A percentile compares a stretch with the other conserved stretches of the same genome.
phyloP scores from a whole-genome alignment of 129 eudicot species.

The Gnaphalium uliginosum region DNA sequence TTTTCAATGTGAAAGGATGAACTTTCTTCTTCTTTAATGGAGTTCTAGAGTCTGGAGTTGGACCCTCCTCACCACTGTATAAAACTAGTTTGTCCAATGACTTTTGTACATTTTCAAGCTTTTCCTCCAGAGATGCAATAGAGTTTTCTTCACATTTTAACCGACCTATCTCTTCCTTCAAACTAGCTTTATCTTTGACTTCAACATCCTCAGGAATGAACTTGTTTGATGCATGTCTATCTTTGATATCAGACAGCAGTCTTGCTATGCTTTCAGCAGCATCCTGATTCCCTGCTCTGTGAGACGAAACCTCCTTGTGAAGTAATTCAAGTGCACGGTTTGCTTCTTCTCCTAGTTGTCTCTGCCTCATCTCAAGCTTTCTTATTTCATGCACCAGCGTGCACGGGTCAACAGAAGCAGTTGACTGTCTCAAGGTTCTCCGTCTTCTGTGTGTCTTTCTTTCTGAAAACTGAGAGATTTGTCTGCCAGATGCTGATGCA shows the following conservation, averaged over 20 bases:
- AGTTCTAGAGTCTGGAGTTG: constrained; percentile 50
- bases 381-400: constrained; percentile 76
- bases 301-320: constrained; percentile 77
- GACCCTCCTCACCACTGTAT: constrained; percentile 51
- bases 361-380: constrained; percentile 83
- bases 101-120: constrained; percentile 84
- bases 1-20: constrained; percentile 60
- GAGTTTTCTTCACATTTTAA: constrained; percentile 62
- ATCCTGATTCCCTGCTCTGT: constrained; percentile 60
- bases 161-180: constrained; percentile 80
- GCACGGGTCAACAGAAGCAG: constrained; percentile 57
- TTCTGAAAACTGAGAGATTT: constrained; percentile 13
- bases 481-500: constrained; percentile 29
- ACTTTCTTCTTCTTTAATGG: constrained; percentile 59
- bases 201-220: constrained; percentile 45
- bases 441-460: constrained; percentile 42
- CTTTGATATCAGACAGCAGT: constrained; percentile 74
- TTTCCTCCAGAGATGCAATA: constrained; percentile 72
- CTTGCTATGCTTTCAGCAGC: constrained; percentile 71
- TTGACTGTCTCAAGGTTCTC: constrained; percentile 52
- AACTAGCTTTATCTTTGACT: constrained; percentile 49
- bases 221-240: constrained; percentile 49
- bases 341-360: constrained; percentile 97
- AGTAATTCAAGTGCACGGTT: constrained; percentile 77
- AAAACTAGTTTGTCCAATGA: constrained; percentile 64